Evolutionary conservation across 768 basidiomycete species (phyloP).

Genomic region (Phallus indusiatus): DNA sequence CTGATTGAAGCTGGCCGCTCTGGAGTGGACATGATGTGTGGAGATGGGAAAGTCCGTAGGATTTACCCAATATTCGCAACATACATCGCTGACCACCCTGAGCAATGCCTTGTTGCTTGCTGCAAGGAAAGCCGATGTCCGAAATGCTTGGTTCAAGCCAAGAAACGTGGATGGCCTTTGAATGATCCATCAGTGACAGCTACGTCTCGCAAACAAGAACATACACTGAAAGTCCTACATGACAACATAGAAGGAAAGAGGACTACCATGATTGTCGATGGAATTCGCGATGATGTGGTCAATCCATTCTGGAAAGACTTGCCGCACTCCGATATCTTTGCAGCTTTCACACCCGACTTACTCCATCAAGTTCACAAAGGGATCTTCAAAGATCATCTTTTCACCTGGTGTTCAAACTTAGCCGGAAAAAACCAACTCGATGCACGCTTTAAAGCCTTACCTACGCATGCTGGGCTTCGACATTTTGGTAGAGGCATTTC

Average conservation of each 20-base stretch:
- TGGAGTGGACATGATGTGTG: conserved; percentile 27
- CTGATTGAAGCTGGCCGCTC: conserved; percentile 21
- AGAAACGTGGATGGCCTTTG: not conserved
- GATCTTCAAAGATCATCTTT: conserved; percentile 11
- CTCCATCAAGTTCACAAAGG: conserved; percentile 6
- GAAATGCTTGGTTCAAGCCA: conserved; percentile 2
- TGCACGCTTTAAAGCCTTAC: conserved; percentile 23
- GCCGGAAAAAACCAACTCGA: conserved; percentile 27
- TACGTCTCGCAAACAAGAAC: too few relatives aligned
- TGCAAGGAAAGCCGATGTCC: conserved; percentile 7
- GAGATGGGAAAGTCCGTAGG: conserved; percentile 25
- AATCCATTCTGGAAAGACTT: conserved; percentile 13
- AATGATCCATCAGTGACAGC: not conserved
- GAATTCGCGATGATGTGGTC: not conserved
- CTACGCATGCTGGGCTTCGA: conserved; percentile 23
- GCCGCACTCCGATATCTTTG: conserved; percentile 10
- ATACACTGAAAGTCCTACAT: not conserved
- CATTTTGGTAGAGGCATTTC: conserved; percentile 37
- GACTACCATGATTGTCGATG: too few relatives aligned
- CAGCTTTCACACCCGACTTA: not conserved
- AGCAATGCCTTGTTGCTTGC: conserved; percentile 12
- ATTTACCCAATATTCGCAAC: conserved; percentile 31
- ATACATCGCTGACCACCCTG: conserved; percentile 13
- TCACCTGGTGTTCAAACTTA: conserved; percentile 17
- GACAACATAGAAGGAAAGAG: too few relatives aligned